Evolutionary conservation across 768 basidiomycete genomes (phyloP).

Genomic region (Russula foetens): DNA sequence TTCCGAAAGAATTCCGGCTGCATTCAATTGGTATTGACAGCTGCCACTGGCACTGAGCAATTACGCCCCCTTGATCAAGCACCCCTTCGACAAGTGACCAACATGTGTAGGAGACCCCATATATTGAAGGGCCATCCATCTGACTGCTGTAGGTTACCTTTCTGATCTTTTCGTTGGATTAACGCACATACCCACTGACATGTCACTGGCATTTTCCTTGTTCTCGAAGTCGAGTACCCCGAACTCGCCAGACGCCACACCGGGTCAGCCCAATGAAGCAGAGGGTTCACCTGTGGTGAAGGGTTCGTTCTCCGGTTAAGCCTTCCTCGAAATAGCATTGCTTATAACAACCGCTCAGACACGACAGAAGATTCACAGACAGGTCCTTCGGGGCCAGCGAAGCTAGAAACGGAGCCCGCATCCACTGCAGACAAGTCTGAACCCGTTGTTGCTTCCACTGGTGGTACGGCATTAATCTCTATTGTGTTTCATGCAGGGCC

Average conservation of each 20-base stretch:
- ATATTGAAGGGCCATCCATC: not conserved
- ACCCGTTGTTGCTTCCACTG: not conserved
- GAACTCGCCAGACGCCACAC: not conserved
- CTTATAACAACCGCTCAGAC: not conserved
- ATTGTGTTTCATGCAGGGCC: no score
- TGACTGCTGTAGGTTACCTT: not conserved
- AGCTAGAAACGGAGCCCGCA: not conserved
- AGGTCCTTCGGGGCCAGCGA: not conserved
- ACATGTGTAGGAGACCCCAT: not conserved
- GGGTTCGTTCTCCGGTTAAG: not conserved
- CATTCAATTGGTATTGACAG: no score
- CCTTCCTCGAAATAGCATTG: not conserved
- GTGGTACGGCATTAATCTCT: not conserved
- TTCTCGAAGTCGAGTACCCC: no score
- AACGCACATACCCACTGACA: not conserved
- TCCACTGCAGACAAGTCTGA: not conserved
- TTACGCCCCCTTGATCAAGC: no score
- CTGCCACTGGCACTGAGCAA: no score
- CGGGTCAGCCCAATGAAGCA: not conserved
- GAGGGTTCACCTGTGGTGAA: not conserved
- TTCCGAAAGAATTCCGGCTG: no score
- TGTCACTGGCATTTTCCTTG: not conserved
- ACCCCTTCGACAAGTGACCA: no score
- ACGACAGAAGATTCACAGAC: not conserved
- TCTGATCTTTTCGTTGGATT: not conserved